Evolutionary conservation across 352 stramenopile species (phyloP), one percentile per base, ranked within the genome.

Genomic region (Pseudoperonospora humuli): DNA sequence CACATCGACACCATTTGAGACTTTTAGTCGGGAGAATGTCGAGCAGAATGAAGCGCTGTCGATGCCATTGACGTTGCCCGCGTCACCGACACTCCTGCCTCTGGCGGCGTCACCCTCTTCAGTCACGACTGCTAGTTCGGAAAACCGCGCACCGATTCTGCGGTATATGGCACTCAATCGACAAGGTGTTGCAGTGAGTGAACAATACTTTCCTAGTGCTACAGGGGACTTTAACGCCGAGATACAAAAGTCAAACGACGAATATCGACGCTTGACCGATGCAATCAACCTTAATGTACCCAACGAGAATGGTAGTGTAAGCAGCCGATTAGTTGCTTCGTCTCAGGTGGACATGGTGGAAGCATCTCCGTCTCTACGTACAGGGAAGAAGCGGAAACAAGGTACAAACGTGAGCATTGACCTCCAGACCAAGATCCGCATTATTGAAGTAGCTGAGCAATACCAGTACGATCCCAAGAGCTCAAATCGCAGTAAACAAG

Each of bases 401-500:
- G 72, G 71, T 4, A 59, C 67, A 2, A 86, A 83, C 50, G 71
- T 75, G 23, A 86, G 77, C 20, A 82, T 86, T 38, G 77, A 89
- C 39, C 50, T 89, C 26, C 74, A 89, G 67, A 89, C 77, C 42
- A 89, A 89, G 61, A 89, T 89, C 58, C 72, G 74, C 10, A 67
- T 89, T 25, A 89, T 89, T 45, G 77, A 89, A 50, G 58, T 89
- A 37, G 77, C 77, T 0, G 77, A 89, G 47, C 72, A 85, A 50
- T 86, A 86, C 52, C 72, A 86, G 41, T 89, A 86, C 49, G 74
- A 89, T 48, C 74, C 74, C 5, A 85, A 83, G 42, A 66, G 54
- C 42, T 58, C 64, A 1, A 60, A 40, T 13, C 64, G 65, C 18
- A 60, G 41, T 23, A 74, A 73, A 51, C 57, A 58, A 13, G 67